phyloP scores from a whole-genome alignment of 1,139 yeast genomes.

The Nadsonia commutata region DNA sequence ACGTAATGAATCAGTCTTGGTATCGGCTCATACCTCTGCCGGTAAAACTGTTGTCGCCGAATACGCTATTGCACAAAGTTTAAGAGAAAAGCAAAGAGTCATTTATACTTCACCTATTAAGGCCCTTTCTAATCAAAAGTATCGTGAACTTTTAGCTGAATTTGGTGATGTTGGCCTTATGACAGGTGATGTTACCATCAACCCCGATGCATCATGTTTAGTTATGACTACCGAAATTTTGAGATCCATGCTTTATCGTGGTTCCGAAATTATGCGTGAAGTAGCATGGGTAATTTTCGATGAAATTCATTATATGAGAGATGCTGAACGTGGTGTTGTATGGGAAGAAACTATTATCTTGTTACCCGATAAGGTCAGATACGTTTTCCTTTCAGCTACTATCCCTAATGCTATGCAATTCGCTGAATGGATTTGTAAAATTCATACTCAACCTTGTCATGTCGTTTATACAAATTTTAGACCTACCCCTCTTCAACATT shows the following conservation, averaged over 20 bases:
- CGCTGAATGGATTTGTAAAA: constrained; percentile 96
- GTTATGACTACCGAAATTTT: constrained; percentile 97
- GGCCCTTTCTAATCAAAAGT: constrained; percentile 91
- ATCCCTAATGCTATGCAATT: constrained; percentile 97
- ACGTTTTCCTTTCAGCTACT: constrained; percentile 59
- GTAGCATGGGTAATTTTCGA: constrained; percentile 95
- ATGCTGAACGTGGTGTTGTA: constrained; percentile 92
- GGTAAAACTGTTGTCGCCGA: constrained; percentile 99
- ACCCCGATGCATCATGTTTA: constrained; percentile 91
- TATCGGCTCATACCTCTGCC: constrained; percentile 96
- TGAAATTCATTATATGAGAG: constrained; percentile 94
- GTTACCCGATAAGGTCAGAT: constrained; percentile 79
- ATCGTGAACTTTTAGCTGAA: constrained; percentile 80
- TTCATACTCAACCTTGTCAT: constrained; percentile 93
- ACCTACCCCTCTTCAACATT: constrained; percentile 97
- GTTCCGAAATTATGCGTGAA: constrained; percentile 90
- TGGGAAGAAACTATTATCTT: constrained; percentile 98
- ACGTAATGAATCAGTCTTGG: constrained; percentile 87
- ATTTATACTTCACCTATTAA: constrained; percentile 96
- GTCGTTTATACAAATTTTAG: constrained; percentile 97
- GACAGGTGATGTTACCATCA: constrained; percentile 97
- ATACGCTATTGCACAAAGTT: constrained; percentile 91
- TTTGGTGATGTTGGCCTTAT: constrained; percentile 94
- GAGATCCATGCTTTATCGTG: constrained; percentile 83
- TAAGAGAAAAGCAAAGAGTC: constrained; percentile 81